Base-by-base conservation (phyloP, 2,329 filamentous ascomycete genomes). In the Kalmusia sp. region DNA sequence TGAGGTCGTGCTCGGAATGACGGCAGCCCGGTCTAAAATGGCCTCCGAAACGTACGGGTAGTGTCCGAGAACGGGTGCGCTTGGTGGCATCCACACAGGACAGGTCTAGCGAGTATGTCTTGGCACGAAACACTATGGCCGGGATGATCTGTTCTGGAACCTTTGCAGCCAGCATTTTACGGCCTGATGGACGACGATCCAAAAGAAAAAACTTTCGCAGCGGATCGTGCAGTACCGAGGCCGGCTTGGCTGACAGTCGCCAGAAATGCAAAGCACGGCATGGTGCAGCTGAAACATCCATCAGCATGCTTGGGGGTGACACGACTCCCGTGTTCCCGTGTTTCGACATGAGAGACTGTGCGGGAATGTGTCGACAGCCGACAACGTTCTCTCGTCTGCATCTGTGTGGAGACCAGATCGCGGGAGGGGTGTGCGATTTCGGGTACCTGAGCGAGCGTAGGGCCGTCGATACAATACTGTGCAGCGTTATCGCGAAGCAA, bases 361-460 rank as follows among this genome's bases (percentile, higher is more conserved):
- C n/a, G n/a, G n/a, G n/a, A n/a, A n/a, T n/a, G 12, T 21, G 27
- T 34, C 17, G 28, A 12, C 14, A 34, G 30, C 41, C 28, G 25
- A n/a, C 19, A 9, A 12, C 22, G 21, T 30, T 19, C 19, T 19
- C 19, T 43, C 40, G 40, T 31, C 40, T 21, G 40, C 27, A 28
- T 30, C 15, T 11, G 11, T 11, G 11, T 19, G 31, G 14, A 19
- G 4, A 12, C 9, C 21, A 12, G 19, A 21, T 30, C 4, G 22
- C 3, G 28, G 21, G 44, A 33, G 45, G 33, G 28, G 45, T 41
- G 15, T 9, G 21, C 21, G 44, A 25, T 21, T 17, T 14, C 51
- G 46, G 54, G 61, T 60, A 58, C 55, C 59, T 61, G 53, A 55
- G 40, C 22, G 33, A 46, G 33, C n/a, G n/a, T n/a, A n/a, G n/a